Percentiles rank a stretch among this genome's conserved stretches.
Evolutionary conservation across 2,329 filamentous ascomycete species (phyloP).

Genomic region (Ophiosphaerella narmari): DNA sequence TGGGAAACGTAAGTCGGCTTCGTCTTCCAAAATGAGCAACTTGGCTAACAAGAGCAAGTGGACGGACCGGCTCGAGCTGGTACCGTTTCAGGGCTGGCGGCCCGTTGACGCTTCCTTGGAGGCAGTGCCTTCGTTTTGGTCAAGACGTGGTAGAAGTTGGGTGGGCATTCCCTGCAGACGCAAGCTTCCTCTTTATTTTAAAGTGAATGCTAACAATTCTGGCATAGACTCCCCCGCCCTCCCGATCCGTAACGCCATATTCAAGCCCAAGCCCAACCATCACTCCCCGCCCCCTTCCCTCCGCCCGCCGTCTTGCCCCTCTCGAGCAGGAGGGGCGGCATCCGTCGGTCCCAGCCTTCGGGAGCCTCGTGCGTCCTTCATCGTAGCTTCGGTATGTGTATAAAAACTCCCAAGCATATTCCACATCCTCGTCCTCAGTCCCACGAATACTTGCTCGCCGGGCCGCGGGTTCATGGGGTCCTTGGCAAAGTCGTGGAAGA

Average conservation of each 20-base stretch:
- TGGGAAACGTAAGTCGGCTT: no score
- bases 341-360: constrained; percentile 13
- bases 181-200: constrained; percentile 2
- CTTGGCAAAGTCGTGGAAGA: constrained; percentile 63
- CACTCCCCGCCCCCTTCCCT: constrained; percentile 3
- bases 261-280: neutral
- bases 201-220: neutral
- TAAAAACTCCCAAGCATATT: constrained; percentile 31
- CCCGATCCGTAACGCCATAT: no score
- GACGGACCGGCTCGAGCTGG: no score
- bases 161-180: neutral
- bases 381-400: constrained; percentile 28
- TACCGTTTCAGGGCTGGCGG: no score
- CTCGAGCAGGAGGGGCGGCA: neutral
- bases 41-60: no score
- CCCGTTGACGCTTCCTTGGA: no score
- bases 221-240: neutral
- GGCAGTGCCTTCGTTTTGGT: neutral
- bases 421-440: constrained; percentile 34
- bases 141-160: neutral
- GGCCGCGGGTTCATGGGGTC: constrained; percentile 39
- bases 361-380: constrained; percentile 11
- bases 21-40: no score
- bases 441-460: constrained; percentile 38
- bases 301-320: neutral